Percentiles rank a stretch among this genome's conserved stretches.
These are phyloP conservation scores for Aegilops speltoides DNA, from an alignment of 176 grass and related monocot species.

Conservation along the genomic window DNA sequence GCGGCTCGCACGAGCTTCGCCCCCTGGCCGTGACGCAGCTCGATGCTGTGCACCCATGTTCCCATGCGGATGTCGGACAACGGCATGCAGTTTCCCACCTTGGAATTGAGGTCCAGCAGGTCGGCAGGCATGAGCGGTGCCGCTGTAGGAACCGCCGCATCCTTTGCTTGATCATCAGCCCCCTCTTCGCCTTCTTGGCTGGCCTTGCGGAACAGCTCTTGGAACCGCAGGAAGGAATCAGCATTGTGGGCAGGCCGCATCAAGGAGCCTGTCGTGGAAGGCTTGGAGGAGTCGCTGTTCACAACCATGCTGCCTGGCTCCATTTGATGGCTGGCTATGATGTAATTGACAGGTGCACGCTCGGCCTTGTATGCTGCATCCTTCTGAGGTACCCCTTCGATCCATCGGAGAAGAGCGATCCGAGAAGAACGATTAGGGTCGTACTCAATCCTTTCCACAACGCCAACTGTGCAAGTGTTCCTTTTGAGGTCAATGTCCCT, in stretches of 20 bases:
- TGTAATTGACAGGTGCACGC: not conserved
- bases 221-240: not conserved
- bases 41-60: not conserved
- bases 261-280: not conserved
- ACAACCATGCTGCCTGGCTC: not conserved
- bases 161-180: not conserved
- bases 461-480: not conserved
- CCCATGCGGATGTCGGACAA: constrained; percentile 4
- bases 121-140: not conserved
- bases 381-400: not conserved
- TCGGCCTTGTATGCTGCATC: not conserved
- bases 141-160: not conserved
- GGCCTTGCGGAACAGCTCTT: not conserved
- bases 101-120: not conserved
- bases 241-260: not conserved
- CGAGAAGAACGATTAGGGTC: not conserved
- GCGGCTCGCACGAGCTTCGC: not conserved
- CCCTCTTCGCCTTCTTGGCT: not conserved
- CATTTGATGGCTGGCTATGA: not conserved
- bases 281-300: not conserved
- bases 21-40: not conserved
- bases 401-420: not conserved
- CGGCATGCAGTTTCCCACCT: not conserved
- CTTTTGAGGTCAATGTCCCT: not conserved
- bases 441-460: constrained; percentile 7